Base-by-base conservation (phyloP, 768 basidiomycete species). In the Amanita phalloides region DNA sequence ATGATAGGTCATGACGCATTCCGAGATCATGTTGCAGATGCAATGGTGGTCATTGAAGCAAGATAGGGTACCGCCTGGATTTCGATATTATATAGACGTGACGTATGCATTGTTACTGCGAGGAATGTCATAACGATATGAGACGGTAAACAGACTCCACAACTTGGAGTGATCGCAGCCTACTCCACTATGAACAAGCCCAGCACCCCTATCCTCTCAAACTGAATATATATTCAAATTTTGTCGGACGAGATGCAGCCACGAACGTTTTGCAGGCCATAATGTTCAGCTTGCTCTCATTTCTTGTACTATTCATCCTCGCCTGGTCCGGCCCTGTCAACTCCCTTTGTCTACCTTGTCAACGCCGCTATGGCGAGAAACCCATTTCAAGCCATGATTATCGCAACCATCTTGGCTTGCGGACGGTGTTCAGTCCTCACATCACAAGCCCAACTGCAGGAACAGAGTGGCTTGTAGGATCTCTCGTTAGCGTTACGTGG, bases 1-100 rank as follows among this genome's bases (percentile, higher is more conserved):
- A 65, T 79, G 13, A 55, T 81, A 6, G 74, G 76, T 1, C 57
- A 61, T 21, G 71, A 77, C 58, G 72, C 76, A 0, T 74, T 78
- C 61, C 64, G 71, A 32, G 66, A 71, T 37, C 77, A 64, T 46
- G 76, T 79, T 9, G 76, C 73, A 2, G 75, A 75, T 58, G 77
- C 76, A 2, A 76, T 78, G 58, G 60, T 64, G n/a, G 65, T 70
- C 26, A 60, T 75, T 9, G 72, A 73, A 54, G 58, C 41, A 28
- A 38, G 41, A 33, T 50, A 30, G 25, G 13, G 1, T 8, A 14
- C 26, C 17, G 6, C 6, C 3, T 44, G 25, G 10, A 21, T 25
- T 42, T 21, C 23, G 20, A 11, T 42, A 25, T 7, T 14, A 44
- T 7, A 44, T 28, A 28, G 10, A 28, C 43, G 9, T 38, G 4